Evolutionary conservation across 345 rosid genomes (phyloP).

Genomic region (Gossypium herbaceum): DNA sequence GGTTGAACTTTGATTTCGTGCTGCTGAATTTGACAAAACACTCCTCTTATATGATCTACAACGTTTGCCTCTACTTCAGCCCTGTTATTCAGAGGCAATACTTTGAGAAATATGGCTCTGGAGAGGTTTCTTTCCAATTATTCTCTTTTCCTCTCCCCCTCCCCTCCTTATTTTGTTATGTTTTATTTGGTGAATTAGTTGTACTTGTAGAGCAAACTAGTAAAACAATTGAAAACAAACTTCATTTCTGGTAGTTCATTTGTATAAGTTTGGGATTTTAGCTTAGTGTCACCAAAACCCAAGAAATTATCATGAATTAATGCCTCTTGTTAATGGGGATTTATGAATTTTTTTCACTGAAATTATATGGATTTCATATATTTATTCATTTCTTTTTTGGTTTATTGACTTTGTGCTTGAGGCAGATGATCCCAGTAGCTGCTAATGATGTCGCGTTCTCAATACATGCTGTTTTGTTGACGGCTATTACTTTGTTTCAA

Average conservation of each 20-base stretch:
- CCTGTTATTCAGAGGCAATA: constrained; percentile 73
- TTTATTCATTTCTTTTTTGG: neutral
- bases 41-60: constrained; percentile 88
- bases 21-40: constrained; percentile 89
- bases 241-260: neutral
- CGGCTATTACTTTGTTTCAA: constrained; percentile 62
- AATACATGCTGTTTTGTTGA: constrained; percentile 79
- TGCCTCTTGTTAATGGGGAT: neutral
- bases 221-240: neutral
- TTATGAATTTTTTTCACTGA: neutral
- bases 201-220: constrained; percentile 1
- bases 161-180: neutral
- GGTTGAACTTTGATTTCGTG: constrained; percentile 91
- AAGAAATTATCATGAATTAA: neutral
- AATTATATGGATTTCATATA: neutral
- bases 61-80: constrained; percentile 81
- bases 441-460: constrained; percentile 93
- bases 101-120: constrained; percentile 59
- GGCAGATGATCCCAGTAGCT: constrained; percentile 96
- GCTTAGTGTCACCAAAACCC: neutral
- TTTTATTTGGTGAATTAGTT: constrained; percentile 7
- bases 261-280: neutral
- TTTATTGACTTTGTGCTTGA: neutral
- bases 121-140: constrained; percentile 19
- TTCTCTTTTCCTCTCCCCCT: neutral